Conservation (phyloP, 805 yeast genomes). For the Candida broadrunensis region DNA sequence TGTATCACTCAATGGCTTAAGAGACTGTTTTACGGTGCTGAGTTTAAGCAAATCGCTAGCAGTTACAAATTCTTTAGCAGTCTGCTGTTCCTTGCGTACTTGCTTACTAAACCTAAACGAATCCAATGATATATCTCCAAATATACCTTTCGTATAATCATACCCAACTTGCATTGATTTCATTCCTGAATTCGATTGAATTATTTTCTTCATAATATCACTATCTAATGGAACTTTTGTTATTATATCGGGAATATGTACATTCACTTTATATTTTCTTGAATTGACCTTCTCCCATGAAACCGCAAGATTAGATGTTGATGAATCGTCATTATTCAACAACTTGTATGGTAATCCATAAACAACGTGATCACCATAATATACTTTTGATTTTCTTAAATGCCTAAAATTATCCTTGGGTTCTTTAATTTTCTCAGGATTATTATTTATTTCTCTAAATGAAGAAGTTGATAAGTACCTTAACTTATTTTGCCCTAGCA, state of each 20-base stretch:
- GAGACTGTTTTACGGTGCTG: too few relatives aligned
- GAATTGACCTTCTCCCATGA: slow-evolving; percentile 37
- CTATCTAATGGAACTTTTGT: slow-evolving; percentile 30
- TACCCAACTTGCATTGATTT: background rate
- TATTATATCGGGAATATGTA: slow-evolving; percentile 44
- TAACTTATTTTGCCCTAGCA: slow-evolving; percentile 17
- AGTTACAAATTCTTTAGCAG: slow-evolving; percentile 3
- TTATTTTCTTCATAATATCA: background rate
- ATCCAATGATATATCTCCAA: background rate
- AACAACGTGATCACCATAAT: slow-evolving; percentile 26
- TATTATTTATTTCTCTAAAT: background rate
- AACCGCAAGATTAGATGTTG: slow-evolving; percentile 19
- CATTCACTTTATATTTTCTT: slow-evolving; percentile 29
- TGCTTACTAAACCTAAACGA: background rate
- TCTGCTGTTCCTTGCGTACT: too few relatives aligned
- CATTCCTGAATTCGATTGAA: background rate
- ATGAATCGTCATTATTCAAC: background rate
- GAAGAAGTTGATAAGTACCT: slow-evolving; percentile 11
- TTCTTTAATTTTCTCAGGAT: background rate
- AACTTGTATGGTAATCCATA: slow-evolving; percentile 24
- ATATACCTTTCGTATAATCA: background rate
- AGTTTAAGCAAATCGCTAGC: slow-evolving; percentile 10
- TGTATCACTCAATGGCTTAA: too few relatives aligned
- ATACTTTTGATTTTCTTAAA: slow-evolving; percentile 18
- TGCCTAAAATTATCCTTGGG: slow-evolving; percentile 29